phyloP scores from a whole-genome alignment of 495 filamentous ascomycete genomes.

The Cairneyella variabilis region DNA sequence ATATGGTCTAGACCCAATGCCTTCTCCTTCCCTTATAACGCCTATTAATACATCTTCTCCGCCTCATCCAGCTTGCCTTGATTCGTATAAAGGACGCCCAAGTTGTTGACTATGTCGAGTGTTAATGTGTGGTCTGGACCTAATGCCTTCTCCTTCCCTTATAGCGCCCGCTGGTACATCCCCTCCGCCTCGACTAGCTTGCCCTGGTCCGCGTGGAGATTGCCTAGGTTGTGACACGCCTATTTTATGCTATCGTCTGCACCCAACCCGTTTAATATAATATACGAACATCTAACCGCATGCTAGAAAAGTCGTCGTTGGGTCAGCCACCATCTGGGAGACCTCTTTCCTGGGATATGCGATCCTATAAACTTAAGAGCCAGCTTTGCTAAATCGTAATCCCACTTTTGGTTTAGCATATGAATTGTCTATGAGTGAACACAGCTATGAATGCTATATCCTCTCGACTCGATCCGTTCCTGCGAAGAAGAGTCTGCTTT shows the following conservation, averaged over 20 bases:
- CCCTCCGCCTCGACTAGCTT: no score
- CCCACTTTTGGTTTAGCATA: slow-evolving; percentile 28
- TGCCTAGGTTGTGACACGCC: slow-evolving; percentile 22
- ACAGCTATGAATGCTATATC: slow-evolving; percentile 34
- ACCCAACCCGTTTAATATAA: background rate
- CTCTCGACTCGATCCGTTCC: slow-evolving; percentile 22
- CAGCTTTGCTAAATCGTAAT: slow-evolving; percentile 14
- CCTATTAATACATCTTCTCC: no score
- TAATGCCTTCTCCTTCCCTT: no score
- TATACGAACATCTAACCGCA: slow-evolving; percentile 26
- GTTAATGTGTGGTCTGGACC: no score
- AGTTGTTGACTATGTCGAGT: no score
- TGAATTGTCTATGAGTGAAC: slow-evolving; percentile 35
- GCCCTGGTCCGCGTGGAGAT: slow-evolving; percentile 28
- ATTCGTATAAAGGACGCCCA: no score
- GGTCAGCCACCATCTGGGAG: slow-evolving; percentile 22
- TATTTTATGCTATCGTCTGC: slow-evolving; percentile 26
- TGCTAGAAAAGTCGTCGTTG: no score
- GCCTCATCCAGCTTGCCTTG: no score
- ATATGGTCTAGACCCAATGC: no score
- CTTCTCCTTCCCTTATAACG: no score
- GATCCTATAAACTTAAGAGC: slow-evolving; percentile 5
- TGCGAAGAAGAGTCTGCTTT: slow-evolving; percentile 24
- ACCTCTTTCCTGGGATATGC: slow-evolving; percentile 18
- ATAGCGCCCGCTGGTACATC: no score